A percentile compares a stretch with the other conserved stretches of the same genome.
These are phyloP conservation scores for Suillus alpinus DNA, from an alignment of 768 basidiomycete genomes.

Conservation along the genomic window DNA sequence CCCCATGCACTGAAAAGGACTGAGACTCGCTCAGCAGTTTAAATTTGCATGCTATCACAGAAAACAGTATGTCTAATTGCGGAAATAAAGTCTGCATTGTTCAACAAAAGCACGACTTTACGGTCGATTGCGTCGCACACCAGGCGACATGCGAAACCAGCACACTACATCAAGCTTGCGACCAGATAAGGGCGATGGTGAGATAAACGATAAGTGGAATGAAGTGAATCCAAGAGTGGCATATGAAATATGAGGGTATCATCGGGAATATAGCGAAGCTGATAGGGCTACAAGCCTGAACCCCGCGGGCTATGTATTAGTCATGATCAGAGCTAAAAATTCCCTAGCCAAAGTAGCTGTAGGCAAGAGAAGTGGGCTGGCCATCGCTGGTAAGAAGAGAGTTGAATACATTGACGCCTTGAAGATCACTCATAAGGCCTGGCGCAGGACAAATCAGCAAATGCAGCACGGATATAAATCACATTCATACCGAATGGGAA, in stretches of 20 bases:
- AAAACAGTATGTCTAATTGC: neutral
- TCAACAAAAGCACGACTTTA: slow-evolving; percentile 19
- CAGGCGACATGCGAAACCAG: slow-evolving; percentile 19
- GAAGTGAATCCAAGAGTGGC: slow-evolving; percentile 18
- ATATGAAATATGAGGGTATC: slow-evolving; percentile 1
- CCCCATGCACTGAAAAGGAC: too few relatives aligned
- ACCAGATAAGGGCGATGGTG: slow-evolving; percentile 7
- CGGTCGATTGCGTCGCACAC: neutral
- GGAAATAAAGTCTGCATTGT: slow-evolving; percentile 8
- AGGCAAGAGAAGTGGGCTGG: slow-evolving; percentile 51
- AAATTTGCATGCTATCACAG: neutral
- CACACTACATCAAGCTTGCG: slow-evolving; percentile 16
- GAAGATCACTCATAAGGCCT: slow-evolving; percentile 58
- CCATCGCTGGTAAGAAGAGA: slow-evolving; percentile 46
- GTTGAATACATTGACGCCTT: slow-evolving; percentile 55
- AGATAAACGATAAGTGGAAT: slow-evolving; percentile 11
- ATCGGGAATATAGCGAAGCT: neutral
- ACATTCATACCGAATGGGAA: slow-evolving; percentile 60
- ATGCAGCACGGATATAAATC: neutral
- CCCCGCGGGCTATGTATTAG: neutral
- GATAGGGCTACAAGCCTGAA: slow-evolving; percentile 5
- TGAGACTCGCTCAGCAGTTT: neutral
- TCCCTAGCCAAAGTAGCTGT: slow-evolving; percentile 40
- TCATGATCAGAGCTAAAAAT: neutral
- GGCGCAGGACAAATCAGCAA: slow-evolving; percentile 9